These are phyloP conservation scores for Emergomyces pasteurianus DNA, from an alignment of 2,329 filamentous ascomycete species.

Conservation along the genomic window DNA sequence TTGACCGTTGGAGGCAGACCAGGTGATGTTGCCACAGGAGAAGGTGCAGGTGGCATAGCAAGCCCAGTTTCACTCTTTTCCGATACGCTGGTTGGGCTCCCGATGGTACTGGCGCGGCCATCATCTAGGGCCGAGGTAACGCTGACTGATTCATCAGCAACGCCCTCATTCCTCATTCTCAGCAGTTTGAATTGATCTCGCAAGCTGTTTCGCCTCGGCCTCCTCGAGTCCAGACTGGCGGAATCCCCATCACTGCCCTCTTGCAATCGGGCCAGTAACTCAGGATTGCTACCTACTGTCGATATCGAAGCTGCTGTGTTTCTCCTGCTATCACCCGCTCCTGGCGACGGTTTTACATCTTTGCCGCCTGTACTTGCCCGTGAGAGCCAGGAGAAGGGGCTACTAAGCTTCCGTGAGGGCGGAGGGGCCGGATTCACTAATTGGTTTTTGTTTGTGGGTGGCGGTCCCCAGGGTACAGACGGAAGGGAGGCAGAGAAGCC, in stretches of 20 bases:
- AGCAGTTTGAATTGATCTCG: constrained; percentile 70
- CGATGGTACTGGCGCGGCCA: constrained; percentile 30
- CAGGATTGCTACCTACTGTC: constrained; percentile 67
- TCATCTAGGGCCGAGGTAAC: constrained; percentile 32
- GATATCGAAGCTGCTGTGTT: constrained; percentile 72
- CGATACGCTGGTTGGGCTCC: constrained; percentile 36
- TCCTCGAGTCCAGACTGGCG: constrained; percentile 34
- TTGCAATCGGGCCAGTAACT: constrained; percentile 65
- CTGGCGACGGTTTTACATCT: constrained; percentile 46
- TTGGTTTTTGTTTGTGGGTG: constrained; percentile 31
- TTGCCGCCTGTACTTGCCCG: constrained; percentile 48
- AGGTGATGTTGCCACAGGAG: constrained; percentile 15
- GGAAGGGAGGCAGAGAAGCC: constrained; percentile 63
- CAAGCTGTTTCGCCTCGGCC: constrained; percentile 50
- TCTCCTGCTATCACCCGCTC: constrained; percentile 41
- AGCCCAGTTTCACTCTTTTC: constrained; percentile 35
- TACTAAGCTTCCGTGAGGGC: constrained; percentile 60
- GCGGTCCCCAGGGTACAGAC: constrained; percentile 59
- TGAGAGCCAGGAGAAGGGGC: constrained; percentile 78
- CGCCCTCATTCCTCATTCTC: constrained; percentile 60
- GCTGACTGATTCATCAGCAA: constrained; percentile 46
- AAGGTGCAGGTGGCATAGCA: constrained; percentile 11
- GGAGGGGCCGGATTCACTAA: constrained; percentile 25
- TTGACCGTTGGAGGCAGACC: constrained; percentile 53
- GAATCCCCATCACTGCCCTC: constrained; percentile 49